Conservation (phyloP, 2,329 filamentous ascomycete species). For the Colletotrichum noveboracense region DNA sequence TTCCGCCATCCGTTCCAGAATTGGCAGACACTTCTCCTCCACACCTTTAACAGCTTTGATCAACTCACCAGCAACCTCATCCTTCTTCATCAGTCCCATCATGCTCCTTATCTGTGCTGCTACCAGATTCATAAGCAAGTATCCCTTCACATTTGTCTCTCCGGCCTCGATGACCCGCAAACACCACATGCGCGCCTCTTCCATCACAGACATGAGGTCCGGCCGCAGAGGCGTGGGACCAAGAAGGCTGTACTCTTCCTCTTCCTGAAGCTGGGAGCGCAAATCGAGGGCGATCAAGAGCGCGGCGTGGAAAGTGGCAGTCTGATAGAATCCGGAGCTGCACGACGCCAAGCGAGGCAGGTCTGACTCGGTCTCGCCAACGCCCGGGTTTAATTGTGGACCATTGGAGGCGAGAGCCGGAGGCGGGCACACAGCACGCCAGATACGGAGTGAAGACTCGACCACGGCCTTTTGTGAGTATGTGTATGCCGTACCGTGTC, state of each 20-base stretch:
- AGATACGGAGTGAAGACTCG: conserved; percentile 54
- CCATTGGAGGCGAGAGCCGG: conserved; percentile 18
- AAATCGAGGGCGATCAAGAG: conserved; percentile 47
- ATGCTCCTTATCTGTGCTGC: conserved; percentile 38
- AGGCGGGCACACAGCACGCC: conserved; percentile 40
- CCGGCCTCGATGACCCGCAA: conserved; percentile 47
- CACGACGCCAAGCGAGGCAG: conserved; percentile 42
- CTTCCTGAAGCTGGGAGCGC: conserved; percentile 42
- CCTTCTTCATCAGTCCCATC: conserved; percentile 40
- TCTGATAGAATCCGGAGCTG: conserved; percentile 46
- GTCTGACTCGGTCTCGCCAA: conserved; percentile 14
- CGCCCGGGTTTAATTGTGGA: neutral
- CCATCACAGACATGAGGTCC: conserved; percentile 47
- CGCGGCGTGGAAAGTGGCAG: conserved; percentile 35
- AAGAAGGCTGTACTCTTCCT: conserved; percentile 34
- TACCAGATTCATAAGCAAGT: conserved; percentile 36
- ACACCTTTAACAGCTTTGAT: conserved; percentile 42
- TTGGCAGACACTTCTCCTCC: conserved; percentile 32
- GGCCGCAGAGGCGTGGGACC: conserved; percentile 36
- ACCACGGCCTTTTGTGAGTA: conserved; percentile 54
- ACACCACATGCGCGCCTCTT: conserved; percentile 45
- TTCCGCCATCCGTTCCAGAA: neutral
- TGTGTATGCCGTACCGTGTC: conserved; percentile 49
- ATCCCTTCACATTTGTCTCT: conserved; percentile 61
- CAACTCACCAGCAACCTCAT: neutral